Evolutionary conservation across 805 yeast genomes (phyloP), one percentile per base, ranked within the genome.

Genomic region (Sugiyamaella mastotermitis): DNA sequence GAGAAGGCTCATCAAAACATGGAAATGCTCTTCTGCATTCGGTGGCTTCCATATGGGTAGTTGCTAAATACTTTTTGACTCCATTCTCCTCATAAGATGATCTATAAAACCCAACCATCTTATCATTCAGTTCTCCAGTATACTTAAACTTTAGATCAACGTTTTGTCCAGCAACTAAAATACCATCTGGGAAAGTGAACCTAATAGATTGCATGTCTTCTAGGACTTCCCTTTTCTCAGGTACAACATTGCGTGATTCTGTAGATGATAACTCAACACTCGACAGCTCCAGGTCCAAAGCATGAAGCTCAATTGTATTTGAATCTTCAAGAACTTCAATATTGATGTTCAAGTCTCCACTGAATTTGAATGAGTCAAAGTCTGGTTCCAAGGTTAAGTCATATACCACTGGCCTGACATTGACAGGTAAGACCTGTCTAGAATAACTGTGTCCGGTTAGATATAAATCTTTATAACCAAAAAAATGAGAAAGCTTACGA

Each of bases 21-120:
- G 87, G 87, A 70, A 81, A 81, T 4, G 87, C 85, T 41, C 81
- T 69, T 50, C 87, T 76, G 54, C 84, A 79, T 60, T 80, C 87
- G 23, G 85, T 78, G 24, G 87, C 78, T 62, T 80, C 86, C 76
- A 80, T 75, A 60, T 77, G 83, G 30, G 83, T 74, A 45, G 80
- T 71, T 27, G 81, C 82, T 47, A 78, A 64, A 51, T 72, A 74
- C 46, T 72, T 68, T 39, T 72, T 67, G 41, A 65, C 56, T 24
- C 83, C 83, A 28, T 54, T 40, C 45, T 66, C 72, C 50, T 73
- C 76, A 37, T 53, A 58, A 62, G 78, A 78, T 22, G 75, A 74
- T 51, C 83, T 69, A 65, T 80, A 80, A 61, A 80, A 80, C 6
- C 87, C 87, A 35, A 81, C 80, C 81, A 80, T 75, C 54, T 76